Base-by-base conservation (phyloP, 1,139 yeast genomes). In the Hanseniaspora gamundiae region DNA sequence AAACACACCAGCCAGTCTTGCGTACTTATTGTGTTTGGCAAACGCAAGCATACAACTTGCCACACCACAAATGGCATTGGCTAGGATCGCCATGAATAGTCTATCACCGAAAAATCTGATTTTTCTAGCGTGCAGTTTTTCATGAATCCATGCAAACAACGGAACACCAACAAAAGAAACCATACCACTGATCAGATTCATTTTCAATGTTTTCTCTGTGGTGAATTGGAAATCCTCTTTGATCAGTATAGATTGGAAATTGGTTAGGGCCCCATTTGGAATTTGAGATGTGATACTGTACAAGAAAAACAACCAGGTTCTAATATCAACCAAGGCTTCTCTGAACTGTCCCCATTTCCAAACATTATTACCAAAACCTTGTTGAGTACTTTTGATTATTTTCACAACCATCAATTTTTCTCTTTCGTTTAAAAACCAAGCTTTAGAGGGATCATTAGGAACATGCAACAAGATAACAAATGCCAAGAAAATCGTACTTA, bases 381-480 rank as follows among this genome's bases (percentile, higher is more conserved):
- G 68, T 47, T 69, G 65, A 50, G 70, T 70, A 29, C 57, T 55
- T 45, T 68, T 60, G 62, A 78, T 73, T 48, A 76, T 65, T 42
- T 74, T 73, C 29, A 76, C 67, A n/a, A 72, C 71, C 59, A 73
- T 62, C 47, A 69, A 56, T 58, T 71, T 73, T 49, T 79, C 84
- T 30, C 67, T 64, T 9, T 67, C 70, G 11, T 64, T 62, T 41
- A 77, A 64, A 52, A 70, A 70, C 65, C 69, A 67, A 11, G 76
- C 75, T 16, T 61, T 59, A 7, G 71, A 57, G 20, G 78, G 78
- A 42, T 61, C 59, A 52, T 73, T 74, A 10, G 82, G 82, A 42
- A 74, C 59, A 52, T 70, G 69, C 38, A 73, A 53, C 40, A 60
- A 57, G 38, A 74, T 60, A 22, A 65, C 47, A 14, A 70, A 41